Base-by-base conservation (phyloP, 805 yeast genomes). In the Lachancea fermentati region DNA sequence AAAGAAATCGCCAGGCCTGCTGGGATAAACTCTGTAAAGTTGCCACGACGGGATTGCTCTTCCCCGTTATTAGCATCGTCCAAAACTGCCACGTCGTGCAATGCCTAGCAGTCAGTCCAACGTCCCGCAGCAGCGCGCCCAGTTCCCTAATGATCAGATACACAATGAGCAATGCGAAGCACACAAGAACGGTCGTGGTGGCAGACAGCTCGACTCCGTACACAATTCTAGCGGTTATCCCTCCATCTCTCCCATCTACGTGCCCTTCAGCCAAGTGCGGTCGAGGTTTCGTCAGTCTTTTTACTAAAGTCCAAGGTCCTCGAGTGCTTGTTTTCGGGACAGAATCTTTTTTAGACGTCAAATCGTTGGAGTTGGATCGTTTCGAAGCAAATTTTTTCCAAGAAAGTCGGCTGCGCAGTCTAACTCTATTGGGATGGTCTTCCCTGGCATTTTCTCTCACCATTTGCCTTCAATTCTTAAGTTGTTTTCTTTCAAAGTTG, bases 21-120 rank as follows among this genome's bases (percentile, higher is more conserved):
- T n/a, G n/a, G n/a, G n/a, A n/a, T n/a, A n/a, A n/a, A 12, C 30
- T 9, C 3, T 24, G 41, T 5, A 14, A 24, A 2, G 26, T 8
- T 4, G 17, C 15, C 4, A 37, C 19, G 5, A 37, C 35, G 4
- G 35, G 24, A 17, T 24, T 37, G n/a, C 41, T 17, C 22, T 30
- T 22, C 4, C 41, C 41, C 8, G 33, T 38, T 15, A 31, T 35
- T 3, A 38, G 33, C n/a, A 32, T 5, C 12, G 41, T 38, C 41
- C 41, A 38, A 16, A 38, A 22, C 7, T 38, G 36, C 41, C 41
- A 38, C 32, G 24, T 38, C 19, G 34, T 33, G n/a, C 41, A 38
- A 19, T 38, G 33, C 18, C 41, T 26, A 2, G 36, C 26, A 7
- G 41, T 38, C 11, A 32, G 17, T n/a, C 37, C 41, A 24, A 24